These are phyloP conservation scores for Umbelopsis sp. DNA, from an alignment of 192 early-diverging fungal genomes.

Conservation along the genomic window DNA sequence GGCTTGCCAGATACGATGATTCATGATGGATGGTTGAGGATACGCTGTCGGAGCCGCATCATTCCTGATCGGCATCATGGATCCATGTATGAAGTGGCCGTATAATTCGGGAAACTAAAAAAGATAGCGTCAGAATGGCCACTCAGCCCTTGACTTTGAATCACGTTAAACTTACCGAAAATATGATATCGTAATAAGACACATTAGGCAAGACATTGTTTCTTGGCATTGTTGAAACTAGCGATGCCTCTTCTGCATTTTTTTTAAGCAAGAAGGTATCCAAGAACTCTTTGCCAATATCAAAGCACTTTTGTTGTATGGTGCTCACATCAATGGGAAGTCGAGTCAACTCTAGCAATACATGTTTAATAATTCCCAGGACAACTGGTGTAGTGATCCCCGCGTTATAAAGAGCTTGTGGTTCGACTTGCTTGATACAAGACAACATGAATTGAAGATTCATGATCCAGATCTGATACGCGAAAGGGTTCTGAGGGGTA, in stretches of 20 bases:
- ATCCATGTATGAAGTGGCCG: conserved; percentile 30
- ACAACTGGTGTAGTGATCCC: conserved; percentile 35
- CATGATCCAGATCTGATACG: conserved; percentile 32
- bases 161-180: conserved; percentile 28
- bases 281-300: conserved; percentile 28
- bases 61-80: conserved; percentile 19
- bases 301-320: conserved; percentile 34
- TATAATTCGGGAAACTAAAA: conserved; percentile 39
- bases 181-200: conserved; percentile 38
- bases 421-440: conserved; percentile 22
- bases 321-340: conserved; percentile 19
- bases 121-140: background rate
- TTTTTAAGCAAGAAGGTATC: conserved; percentile 31
- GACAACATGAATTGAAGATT: conserved; percentile 41
- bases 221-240: background rate
- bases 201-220: conserved; percentile 13
- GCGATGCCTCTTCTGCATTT: background rate
- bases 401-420: conserved; percentile 26
- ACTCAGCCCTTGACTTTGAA: too few species aligned
- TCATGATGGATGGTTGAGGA: conserved; percentile 38
- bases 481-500: background rate
- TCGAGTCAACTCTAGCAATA: conserved; percentile 34
- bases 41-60: conserved; percentile 15
- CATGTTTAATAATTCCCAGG: conserved; percentile 34
- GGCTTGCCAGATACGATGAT: conserved; percentile 51